A percentile compares a stretch with the other conserved stretches of the same genome.
These are phyloP conservation scores for Wickerhamiella qilinensis DNA, from an alignment of 805 yeast genomes.

Conservation along the genomic window DNA sequence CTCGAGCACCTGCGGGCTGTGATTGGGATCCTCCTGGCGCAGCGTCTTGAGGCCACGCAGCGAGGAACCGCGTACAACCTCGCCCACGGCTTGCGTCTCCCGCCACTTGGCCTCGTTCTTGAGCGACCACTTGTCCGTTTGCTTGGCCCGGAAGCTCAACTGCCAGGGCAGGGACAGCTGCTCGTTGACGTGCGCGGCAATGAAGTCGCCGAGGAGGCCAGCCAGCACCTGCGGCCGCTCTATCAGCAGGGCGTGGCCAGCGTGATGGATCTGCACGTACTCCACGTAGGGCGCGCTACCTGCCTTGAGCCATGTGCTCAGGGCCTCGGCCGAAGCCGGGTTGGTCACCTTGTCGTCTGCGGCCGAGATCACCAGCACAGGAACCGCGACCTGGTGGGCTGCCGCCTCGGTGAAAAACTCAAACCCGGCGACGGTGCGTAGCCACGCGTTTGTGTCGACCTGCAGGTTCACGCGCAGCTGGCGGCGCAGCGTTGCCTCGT, in stretches of 20 bases:
- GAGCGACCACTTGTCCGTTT: constrained; percentile 63
- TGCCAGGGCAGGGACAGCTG: constrained; percentile 61
- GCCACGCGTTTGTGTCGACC: constrained; percentile 35
- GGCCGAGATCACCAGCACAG: constrained; percentile 45
- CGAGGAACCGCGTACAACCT: constrained; percentile 26
- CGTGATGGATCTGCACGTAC: constrained; percentile 20
- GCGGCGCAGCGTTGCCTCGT: constrained; percentile 29
- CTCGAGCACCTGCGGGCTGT: constrained; percentile 45
- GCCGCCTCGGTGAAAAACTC: constrained; percentile 29
- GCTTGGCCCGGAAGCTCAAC: constrained; percentile 31
- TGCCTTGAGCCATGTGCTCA: constrained; percentile 19
- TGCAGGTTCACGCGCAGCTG: constrained; percentile 63
- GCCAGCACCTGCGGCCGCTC: constrained; percentile 49
- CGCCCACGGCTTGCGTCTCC: constrained; percentile 31
- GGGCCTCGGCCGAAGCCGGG: constrained; percentile 21
- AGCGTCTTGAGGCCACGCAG: constrained; percentile 62
- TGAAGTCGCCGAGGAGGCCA: constrained; percentile 43
- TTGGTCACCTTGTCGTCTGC: constrained; percentile 43
- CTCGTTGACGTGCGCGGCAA: constrained; percentile 32
- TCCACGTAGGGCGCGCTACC: constrained; percentile 14
- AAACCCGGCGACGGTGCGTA: constrained; percentile 38
- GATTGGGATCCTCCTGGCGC: constrained; percentile 43
- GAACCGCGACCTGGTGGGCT: constrained; percentile 26
- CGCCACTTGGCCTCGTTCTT: constrained; percentile 65
- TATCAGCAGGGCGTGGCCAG: constrained; percentile 51